Conservation (phyloP, 495 filamentous ascomycete species). For the Penicillium dipodomyicola region DNA sequence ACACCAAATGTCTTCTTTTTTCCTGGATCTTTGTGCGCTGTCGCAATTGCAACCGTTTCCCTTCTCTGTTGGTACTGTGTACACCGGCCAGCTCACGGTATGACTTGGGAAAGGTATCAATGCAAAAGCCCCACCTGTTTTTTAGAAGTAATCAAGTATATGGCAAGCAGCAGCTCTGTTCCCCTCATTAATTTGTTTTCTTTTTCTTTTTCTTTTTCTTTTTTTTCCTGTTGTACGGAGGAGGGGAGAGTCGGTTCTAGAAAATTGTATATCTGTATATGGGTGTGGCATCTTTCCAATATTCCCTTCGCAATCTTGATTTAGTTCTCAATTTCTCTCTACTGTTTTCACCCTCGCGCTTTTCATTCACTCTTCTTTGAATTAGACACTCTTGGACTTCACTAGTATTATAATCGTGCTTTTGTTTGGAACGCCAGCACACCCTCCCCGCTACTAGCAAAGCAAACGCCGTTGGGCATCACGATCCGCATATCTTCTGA, state of each 20-base stretch:
- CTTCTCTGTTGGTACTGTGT: conserved; percentile 11
- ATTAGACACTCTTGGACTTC: not conserved
- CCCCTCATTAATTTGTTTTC: conserved; percentile 18
- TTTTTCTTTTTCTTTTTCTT: conserved; percentile 2
- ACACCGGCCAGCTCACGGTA: conserved; percentile 20
- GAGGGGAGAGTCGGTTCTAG: conserved; percentile 16
- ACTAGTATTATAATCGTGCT: not conserved
- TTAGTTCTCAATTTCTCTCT: conserved; percentile 9
- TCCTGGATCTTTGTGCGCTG: conserved; percentile 22
- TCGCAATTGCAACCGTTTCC: conserved; percentile 26
- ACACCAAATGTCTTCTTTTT: not conserved
- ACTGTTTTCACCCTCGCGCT: not conserved
- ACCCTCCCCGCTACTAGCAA: not conserved
- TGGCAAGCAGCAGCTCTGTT: conserved; percentile 1
- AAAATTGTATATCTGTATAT: conserved; percentile 17
- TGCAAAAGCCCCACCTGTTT: conserved; percentile 28
- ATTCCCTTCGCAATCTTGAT: conserved; percentile 13
- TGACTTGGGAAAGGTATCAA: conserved; percentile 17
- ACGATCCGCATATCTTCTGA: conserved; percentile 27
- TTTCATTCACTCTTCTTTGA: not conserved
- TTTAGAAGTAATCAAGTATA: conserved; percentile 20
- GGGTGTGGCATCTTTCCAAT: conserved; percentile 21
- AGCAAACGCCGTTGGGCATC: conserved; percentile 35
- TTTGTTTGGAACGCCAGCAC: conserved; percentile 1
- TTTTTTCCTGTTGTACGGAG: conserved; percentile 15